These are phyloP conservation scores for Hanseniaspora sp. DNA, from an alignment of 1,139 yeast species.

Conservation along the genomic window DNA sequence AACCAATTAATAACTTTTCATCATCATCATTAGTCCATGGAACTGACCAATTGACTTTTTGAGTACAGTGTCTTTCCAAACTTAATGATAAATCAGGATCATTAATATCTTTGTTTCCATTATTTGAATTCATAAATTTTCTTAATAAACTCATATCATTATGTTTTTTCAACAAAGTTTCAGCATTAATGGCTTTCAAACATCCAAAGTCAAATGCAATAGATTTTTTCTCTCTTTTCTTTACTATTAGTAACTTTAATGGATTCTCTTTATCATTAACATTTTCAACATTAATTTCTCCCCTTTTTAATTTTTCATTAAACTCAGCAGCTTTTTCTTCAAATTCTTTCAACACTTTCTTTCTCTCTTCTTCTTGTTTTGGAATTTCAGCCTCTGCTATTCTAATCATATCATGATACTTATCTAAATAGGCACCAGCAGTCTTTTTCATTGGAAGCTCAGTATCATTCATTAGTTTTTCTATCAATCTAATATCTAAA, in stretches of 20 bases:
- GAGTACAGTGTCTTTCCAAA: slow-evolving; percentile 51
- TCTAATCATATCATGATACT: slow-evolving; percentile 59
- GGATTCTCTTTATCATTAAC: slow-evolving; percentile 29
- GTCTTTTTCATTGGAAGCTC: slow-evolving; percentile 71
- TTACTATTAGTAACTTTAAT: slow-evolving; percentile 40
- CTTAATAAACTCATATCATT: slow-evolving; percentile 62
- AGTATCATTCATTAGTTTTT: slow-evolving; percentile 80
- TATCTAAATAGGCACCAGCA: slow-evolving; percentile 56
- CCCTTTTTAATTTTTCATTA: slow-evolving; percentile 36
- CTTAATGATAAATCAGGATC: slow-evolving; percentile 36
- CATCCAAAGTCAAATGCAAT: slow-evolving; percentile 81
- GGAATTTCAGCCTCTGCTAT: slow-evolving; percentile 52
- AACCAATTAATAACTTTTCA: slow-evolving; percentile 75
- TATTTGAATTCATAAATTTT: slow-evolving; percentile 33
- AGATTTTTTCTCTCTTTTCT: slow-evolving; percentile 75
- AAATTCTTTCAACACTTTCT: slow-evolving; percentile 43
- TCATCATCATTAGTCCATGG: slow-evolving; percentile 79
- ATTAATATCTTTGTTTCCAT: slow-evolving; percentile 10
- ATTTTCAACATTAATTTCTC: slow-evolving; percentile 31
- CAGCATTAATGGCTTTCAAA: slow-evolving; percentile 85
- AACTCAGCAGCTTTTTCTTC: slow-evolving; percentile 54
- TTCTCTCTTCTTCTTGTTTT: slow-evolving; percentile 56
- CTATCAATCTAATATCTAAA: slow-evolving; percentile 60
- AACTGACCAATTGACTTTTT: slow-evolving; percentile 84
- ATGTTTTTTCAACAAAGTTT: slow-evolving; percentile 70